These are phyloP conservation scores for Vinca minor DNA, from an alignment of 257 asterid genomes.

Conservation along the genomic window DNA sequence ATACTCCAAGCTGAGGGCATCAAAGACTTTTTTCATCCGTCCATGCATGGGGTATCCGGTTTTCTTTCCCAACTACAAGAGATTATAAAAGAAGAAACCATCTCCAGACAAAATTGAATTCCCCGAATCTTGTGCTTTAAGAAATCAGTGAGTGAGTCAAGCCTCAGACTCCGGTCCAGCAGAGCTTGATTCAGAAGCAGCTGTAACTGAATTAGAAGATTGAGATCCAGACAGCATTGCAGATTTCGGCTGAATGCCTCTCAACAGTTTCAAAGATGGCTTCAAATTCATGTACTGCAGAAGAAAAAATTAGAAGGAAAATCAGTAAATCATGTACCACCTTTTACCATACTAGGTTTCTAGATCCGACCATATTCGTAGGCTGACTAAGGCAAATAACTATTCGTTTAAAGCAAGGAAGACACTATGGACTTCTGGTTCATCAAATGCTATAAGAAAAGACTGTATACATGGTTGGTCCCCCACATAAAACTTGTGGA, in stretches of 20 bases:
- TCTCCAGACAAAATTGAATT: constrained; percentile 30
- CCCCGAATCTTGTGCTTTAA: constrained; percentile 12
- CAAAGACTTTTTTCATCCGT: constrained; percentile 18
- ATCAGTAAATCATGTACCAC: constrained; percentile 2
- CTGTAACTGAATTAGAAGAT: constrained; percentile 28
- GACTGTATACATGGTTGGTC: no score
- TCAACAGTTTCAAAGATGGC: constrained; percentile 37
- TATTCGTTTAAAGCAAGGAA: neutral
- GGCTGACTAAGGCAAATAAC: neutral
- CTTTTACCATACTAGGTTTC: neutral
- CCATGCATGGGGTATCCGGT: constrained; percentile 15
- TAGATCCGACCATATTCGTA: neutral
- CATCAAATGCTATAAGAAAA: neutral
- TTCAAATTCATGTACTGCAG: constrained; percentile 53
- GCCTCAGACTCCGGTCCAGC: constrained; percentile 34
- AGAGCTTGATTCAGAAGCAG: constrained; percentile 34
- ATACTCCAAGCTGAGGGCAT: constrained; percentile 26
- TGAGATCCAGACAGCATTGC: constrained; percentile 21
- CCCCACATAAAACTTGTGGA: no score
- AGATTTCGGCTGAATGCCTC: constrained; percentile 33
- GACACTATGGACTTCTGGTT: neutral
- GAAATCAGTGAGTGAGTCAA: constrained; percentile 25
- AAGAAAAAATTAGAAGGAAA: neutral
- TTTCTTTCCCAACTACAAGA: constrained; percentile 26
- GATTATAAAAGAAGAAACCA: constrained; percentile 17